Percentiles rank a stretch among this genome's conserved stretches.
Conservation (phyloP, 768 basidiomycete genomes). For the Suillus sp. region DNA sequence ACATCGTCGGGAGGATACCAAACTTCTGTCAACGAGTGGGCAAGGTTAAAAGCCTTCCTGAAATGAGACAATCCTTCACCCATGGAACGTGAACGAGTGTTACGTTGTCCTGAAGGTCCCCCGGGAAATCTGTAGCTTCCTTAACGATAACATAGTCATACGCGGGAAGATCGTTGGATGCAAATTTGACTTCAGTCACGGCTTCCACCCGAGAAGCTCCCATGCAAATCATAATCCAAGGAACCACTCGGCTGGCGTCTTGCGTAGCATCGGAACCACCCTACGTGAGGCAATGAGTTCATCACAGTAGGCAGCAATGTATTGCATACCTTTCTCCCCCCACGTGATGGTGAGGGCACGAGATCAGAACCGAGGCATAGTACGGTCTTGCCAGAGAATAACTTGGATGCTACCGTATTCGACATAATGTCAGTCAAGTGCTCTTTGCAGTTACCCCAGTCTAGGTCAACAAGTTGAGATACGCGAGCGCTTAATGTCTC, state of each 20-base stretch:
- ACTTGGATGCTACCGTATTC: conserved; percentile 56
- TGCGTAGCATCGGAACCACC: conserved; percentile 26
- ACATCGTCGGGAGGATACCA: background rate
- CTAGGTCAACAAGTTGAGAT: conserved; percentile 50
- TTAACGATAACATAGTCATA: conserved; percentile 70
- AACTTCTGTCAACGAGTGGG: conserved; percentile 9
- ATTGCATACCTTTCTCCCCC: conserved; percentile 26
- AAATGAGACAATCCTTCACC: conserved; percentile 79
- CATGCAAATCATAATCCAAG: conserved; percentile 75
- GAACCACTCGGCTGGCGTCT: conserved; percentile 49
- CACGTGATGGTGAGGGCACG: conserved; percentile 42
- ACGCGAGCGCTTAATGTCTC: conserved; percentile 41
- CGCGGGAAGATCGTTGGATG: conserved; percentile 32
- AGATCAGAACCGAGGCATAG: conserved; percentile 63
- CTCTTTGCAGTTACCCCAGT: conserved; percentile 52
- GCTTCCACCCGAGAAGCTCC: conserved; percentile 75
- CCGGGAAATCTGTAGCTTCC: conserved; percentile 40
- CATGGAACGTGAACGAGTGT: conserved; percentile 59
- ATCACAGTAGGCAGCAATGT: background rate
- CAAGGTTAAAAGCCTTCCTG: conserved; percentile 51
- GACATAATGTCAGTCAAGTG: conserved; percentile 61
- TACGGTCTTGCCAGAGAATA: conserved; percentile 56
- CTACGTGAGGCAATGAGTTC: conserved; percentile 20
- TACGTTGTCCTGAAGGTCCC: conserved; percentile 30
- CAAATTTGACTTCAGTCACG: conserved; percentile 48